Percentiles rank a stretch among this genome's conserved stretches.
Conservation (phyloP, 495 filamentous ascomycete species). For the Wilcoxina mikolae region DNA sequence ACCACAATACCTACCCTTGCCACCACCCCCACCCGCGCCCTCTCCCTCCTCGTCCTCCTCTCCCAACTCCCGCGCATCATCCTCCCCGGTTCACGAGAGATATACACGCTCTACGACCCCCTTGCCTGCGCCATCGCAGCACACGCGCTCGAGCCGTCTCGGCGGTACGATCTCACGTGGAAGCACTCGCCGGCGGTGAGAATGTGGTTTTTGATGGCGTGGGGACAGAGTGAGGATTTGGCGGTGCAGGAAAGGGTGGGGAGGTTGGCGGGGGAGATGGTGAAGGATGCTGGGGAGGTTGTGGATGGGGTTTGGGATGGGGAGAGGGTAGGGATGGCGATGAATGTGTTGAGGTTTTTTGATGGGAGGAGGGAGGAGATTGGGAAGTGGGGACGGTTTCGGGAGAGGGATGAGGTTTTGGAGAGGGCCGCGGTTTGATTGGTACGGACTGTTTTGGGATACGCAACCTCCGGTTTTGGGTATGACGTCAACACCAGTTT, state of each 20-base stretch:
- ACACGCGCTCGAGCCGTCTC: not conserved
- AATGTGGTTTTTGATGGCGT: not conserved
- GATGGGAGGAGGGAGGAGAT: not conserved
- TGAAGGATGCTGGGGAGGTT: not conserved
- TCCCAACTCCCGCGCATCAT: not conserved
- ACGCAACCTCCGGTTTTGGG: too few relatives aligned
- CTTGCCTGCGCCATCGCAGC: not conserved
- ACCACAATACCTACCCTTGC: not conserved
- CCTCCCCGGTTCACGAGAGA: not conserved
- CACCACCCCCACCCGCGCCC: not conserved
- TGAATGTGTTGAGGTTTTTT: constrained; percentile 3
- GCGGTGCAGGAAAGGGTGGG: not conserved
- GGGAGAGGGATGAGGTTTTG: too few relatives aligned
- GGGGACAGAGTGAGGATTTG: not conserved
- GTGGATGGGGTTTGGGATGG: constrained; percentile 4
- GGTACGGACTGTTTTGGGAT: too few relatives aligned
- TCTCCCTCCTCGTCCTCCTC: not conserved
- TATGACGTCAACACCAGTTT: too few relatives aligned
- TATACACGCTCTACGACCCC: not conserved
- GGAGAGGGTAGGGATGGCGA: not conserved
- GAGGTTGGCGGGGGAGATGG: not conserved
- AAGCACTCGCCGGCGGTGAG: not conserved
- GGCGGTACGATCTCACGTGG: not conserved
- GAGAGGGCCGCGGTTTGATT: too few relatives aligned
- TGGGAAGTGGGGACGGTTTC: too few relatives aligned